Evolutionary conservation across 1,284 basidiomycete species (phyloP), one percentile per base, ranked within the genome.

Genomic region (Naganishia liquefaciens): DNA sequence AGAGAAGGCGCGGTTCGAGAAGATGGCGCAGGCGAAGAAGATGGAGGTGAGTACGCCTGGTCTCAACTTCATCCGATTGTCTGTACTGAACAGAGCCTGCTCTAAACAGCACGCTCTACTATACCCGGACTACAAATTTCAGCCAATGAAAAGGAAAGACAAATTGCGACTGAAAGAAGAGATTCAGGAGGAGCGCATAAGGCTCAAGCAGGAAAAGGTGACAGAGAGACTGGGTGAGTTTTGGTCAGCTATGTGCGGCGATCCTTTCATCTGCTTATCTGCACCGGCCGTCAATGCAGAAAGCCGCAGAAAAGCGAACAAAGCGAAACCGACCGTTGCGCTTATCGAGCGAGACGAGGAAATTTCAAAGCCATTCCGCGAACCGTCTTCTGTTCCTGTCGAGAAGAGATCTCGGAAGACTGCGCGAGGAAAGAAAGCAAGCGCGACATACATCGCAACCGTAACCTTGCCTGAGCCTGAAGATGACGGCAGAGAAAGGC

Each of bases 71-170:
- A 25, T 21, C n/a, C 25, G 25, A 49, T 25, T 4, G n/a, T n/a
- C n/a, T n/a, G 7, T 37, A 37, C 2, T 37, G 4, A 37, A 37
- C 37, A 7, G 25, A 33, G 28, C 62, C 55, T n/a, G n/a, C 42
- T 15, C 9, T 17, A 0, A 30, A 3, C 65, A 80, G 73, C 91
- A 93, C 73, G 78, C 81, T 50, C 71, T 74, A 2, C 74, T 79
- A 68, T 88, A 88, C 71, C 91, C 91, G 0, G 80, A 82, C 51
- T 93, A 93, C 77, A 85, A 85, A 62, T 93, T 86, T 73, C 80
- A 83, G 63, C 90, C 90, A 0, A 79, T 83, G 75, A 87, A 84
- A 72, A 87, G 85, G 75, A 84, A 84, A 57, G 83, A 85, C 53
- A 88, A 86, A 76, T 78, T 81, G 40, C 80, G 81, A n/a, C 65